phyloP scores from a whole-genome alignment of 2,329 filamentous ascomycete species.

The Spiromastix sp. region DNA sequence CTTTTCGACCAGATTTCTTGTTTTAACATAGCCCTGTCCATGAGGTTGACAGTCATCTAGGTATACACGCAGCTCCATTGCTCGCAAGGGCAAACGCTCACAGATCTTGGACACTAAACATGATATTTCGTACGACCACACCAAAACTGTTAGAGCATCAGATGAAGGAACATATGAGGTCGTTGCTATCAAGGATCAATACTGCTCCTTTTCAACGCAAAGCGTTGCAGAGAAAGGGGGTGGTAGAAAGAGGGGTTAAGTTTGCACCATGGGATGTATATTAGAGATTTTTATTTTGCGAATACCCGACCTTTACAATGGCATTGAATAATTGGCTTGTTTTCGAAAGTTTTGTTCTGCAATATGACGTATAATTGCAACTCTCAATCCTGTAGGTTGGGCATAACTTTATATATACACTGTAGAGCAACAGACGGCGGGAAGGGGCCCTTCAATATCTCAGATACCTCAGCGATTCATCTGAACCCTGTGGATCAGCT shows the following conservation, averaged over 20 bases:
- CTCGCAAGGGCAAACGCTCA: constrained; percentile 63
- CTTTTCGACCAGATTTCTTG: not conserved
- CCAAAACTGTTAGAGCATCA: constrained; percentile 70
- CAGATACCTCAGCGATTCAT: constrained; percentile 23
- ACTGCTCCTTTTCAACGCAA: constrained; percentile 76
- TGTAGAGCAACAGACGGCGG: too few species aligned
- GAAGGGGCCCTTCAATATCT: too few species aligned
- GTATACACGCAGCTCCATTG: constrained; percentile 83
- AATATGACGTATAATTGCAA: too few species aligned
- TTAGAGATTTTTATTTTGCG: too few species aligned
- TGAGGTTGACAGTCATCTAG: constrained; percentile 18
- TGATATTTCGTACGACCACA: constrained; percentile 71
- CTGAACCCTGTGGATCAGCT: constrained; percentile 60
- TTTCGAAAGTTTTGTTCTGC: too few species aligned
- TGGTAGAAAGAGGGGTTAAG: constrained; percentile 5
- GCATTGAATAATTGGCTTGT: too few species aligned
- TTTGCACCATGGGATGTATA: too few species aligned
- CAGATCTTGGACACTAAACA: constrained; percentile 83
- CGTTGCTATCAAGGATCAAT: constrained; percentile 87
- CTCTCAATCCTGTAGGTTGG: too few species aligned
- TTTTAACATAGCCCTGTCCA: not conserved
- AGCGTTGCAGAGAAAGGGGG: constrained; percentile 36
- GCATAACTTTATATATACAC: too few species aligned
- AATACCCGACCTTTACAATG: too few species aligned
- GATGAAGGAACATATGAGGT: constrained; percentile 98